These are phyloP conservation scores for Wickerhamiella australiensis DNA, from an alignment of 805 yeast genomes.

Conservation along the genomic window DNA sequence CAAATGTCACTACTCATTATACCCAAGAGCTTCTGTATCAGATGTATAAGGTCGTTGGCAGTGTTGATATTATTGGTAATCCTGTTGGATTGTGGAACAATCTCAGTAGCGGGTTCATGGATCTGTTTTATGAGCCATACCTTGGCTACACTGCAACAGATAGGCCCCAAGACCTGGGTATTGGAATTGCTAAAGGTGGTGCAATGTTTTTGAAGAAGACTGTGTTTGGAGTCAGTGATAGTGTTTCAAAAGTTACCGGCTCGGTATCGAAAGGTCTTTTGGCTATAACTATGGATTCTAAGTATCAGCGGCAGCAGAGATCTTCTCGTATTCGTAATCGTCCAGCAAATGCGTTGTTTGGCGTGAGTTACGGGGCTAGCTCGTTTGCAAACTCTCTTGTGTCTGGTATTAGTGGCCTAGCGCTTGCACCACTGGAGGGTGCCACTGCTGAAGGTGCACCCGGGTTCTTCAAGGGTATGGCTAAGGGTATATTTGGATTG, in stretches of 20 bases:
- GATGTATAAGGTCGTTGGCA: constrained; percentile 82
- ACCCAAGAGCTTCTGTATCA: constrained; percentile 87
- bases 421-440: constrained; percentile 82
- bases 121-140: constrained; percentile 93
- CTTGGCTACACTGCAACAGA: constrained; percentile 91
- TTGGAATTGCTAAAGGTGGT: constrained; percentile 93
- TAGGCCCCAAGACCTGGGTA: constrained; percentile 90
- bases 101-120: constrained; percentile 88
- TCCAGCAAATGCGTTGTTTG: constrained; percentile 75
- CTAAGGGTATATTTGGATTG: constrained; percentile 86
- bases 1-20: constrained; percentile 70
- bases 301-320: constrained; percentile 73
- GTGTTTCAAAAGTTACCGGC: constrained; percentile 84
- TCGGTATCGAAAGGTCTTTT: constrained; percentile 89
- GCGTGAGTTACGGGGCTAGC: constrained; percentile 74
- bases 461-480: constrained; percentile 88
- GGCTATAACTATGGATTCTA: constrained; percentile 74
- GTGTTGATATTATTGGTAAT: constrained; percentile 92
- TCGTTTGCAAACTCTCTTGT: constrained; percentile 78
- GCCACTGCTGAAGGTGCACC: constrained; percentile 78
- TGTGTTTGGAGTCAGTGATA: constrained; percentile 88
- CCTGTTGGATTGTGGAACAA: constrained; percentile 95
- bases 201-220: constrained; percentile 87
- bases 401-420: constrained; percentile 83
- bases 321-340: constrained; percentile 61